Evolutionary conservation across 2,329 filamentous ascomycete genomes (phyloP).

Genomic region (Paramyrothecium roridum): DNA sequence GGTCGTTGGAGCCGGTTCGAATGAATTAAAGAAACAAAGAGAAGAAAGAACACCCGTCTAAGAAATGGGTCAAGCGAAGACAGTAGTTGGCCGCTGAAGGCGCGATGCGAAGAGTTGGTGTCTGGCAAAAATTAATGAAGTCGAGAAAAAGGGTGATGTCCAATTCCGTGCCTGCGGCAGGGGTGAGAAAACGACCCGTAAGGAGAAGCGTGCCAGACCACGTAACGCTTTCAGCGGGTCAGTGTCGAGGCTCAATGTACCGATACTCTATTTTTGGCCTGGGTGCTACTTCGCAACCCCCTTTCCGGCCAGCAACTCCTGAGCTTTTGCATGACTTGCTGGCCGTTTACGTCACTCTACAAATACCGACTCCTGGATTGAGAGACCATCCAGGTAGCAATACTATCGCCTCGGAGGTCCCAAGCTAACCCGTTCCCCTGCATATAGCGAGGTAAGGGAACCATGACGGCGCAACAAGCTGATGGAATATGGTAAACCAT

Average conservation of each 20-base stretch:
- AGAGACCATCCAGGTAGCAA: no score
- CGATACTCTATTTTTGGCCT: not conserved
- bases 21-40: not conserved
- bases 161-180: not conserved
- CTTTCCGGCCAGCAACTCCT: not conserved
- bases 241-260: not conserved
- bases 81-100: no score
- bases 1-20: no score
- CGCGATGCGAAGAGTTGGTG: not conserved
- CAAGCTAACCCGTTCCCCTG: no score
- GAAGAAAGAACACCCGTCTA: no score
- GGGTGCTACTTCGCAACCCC: not conserved
- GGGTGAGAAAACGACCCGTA: not conserved
- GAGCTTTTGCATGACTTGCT: not conserved
- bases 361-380: no score
- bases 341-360: not conserved
- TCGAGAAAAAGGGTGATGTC: not conserved
- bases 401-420: no score
- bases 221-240: not conserved
- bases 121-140: not conserved
- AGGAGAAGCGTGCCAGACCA: not conserved
- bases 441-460: no score
- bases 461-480: no score
- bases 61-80: no score
- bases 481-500: no score